Evolutionary conservation across 352 stramenopile species (phyloP).

Genomic region (Phytophthora parvispora): DNA sequence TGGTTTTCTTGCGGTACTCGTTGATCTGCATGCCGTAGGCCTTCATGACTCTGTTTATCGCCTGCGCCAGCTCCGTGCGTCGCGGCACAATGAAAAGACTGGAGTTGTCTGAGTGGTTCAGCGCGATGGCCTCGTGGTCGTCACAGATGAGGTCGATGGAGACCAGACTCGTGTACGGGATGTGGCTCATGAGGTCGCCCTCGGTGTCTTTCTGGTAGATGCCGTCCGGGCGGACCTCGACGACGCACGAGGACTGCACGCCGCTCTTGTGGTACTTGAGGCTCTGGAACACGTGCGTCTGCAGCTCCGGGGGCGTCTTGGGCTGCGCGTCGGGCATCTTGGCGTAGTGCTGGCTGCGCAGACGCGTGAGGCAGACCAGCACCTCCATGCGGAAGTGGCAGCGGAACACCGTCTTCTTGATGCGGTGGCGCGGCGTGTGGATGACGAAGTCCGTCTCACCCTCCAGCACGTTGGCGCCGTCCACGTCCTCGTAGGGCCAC

Average conservation of each 20-base stretch:
- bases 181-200: conserved; percentile 83
- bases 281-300: conserved; percentile 62
- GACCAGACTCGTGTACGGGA: conserved; percentile 85
- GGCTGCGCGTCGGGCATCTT: conserved; percentile 35
- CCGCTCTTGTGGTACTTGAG: conserved; percentile 71
- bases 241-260: conserved; percentile 70
- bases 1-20: conserved; percentile 86
- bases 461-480: conserved; percentile 65
- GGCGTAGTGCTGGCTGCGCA: conserved; percentile 73
- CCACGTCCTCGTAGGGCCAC: conserved; percentile 86
- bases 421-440: conserved; percentile 74
- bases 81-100: conserved; percentile 79
- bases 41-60: conserved; percentile 78
- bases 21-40: conserved; percentile 86
- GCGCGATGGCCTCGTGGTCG: conserved; percentile 69
- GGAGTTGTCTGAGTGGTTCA: conserved; percentile 88
- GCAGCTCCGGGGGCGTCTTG: conserved; percentile 47
- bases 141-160: conserved; percentile 88
- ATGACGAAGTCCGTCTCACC: conserved; percentile 87
- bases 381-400: conserved; percentile 89
- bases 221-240: conserved; percentile 78
- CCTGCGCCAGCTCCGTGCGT: conserved; percentile 77
- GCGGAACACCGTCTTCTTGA: conserved; percentile 88
- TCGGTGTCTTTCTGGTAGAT: conserved; percentile 84
- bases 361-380: conserved; percentile 80